phyloP scores from a whole-genome alignment of 2,329 filamentous ascomycete genomes.

The Fusarium sp. region DNA sequence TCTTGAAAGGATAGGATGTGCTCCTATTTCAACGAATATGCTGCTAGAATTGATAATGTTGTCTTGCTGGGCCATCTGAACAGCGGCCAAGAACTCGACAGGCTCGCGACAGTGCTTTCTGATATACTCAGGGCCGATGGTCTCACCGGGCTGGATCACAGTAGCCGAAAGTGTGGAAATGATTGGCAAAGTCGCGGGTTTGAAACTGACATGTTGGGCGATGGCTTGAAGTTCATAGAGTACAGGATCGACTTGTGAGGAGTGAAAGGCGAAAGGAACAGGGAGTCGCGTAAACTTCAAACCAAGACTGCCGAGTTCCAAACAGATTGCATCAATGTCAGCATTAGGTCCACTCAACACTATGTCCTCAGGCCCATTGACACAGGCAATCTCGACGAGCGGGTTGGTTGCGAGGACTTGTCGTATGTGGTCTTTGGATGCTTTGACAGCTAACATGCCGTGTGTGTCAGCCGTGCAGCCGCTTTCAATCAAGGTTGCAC shows the following conservation, averaged over 20 bases:
- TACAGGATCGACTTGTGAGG: constrained; percentile 55
- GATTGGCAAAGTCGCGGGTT: constrained; percentile 7
- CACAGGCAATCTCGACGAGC: neutral
- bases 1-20: neutral
- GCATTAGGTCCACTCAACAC: constrained; percentile 19
- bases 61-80: neutral
- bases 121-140: neutral
- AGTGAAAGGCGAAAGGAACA: constrained; percentile 55
- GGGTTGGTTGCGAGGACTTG: neutral
- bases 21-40: neutral
- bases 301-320: neutral
- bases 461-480: constrained; percentile 22
- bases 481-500: neutral
- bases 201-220: no score
- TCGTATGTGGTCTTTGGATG: neutral
- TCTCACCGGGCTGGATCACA: neutral
- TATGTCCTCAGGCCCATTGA: neutral
- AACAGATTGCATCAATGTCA: constrained; percentile 4
- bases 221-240: constrained; percentile 60
- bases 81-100: neutral
- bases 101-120: neutral
- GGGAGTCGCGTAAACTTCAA: constrained; percentile 40
- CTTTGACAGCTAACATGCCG: constrained; percentile 2
- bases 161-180: neutral
- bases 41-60: neutral